Evolutionary conservation across 2,329 filamentous ascomycete species (phyloP), one percentile per base, ranked within the genome.

Genomic region (Aspergillaceae sp.): DNA sequence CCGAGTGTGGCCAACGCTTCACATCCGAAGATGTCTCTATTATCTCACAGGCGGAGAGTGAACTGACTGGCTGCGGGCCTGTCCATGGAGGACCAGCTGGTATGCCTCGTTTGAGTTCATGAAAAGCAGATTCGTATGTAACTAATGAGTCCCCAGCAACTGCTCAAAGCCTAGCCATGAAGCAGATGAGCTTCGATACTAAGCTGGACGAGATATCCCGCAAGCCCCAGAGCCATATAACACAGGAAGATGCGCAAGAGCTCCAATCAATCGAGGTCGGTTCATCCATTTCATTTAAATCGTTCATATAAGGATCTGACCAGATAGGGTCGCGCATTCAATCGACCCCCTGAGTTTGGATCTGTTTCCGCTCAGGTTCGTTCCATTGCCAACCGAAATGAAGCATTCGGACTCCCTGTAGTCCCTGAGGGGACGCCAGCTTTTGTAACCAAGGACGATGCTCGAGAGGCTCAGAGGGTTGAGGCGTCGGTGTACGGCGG

Each of bases 391-490:
- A 57, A 64, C 40, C 57, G 55, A 7, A 66, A 66, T 26, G 62
- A 66, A 28, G 53, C 50, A 0, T 46, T 62, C 5, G 57, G 56
- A 3, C 45, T 65, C 1, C 55, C 59, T 4, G 54, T 57, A 6
- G 54, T 56, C 2, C 29, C 48, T 4, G 52, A 50, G 2, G 51
- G 55, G 10, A 51, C 51, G 1, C 51, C 57, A 8, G 58, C 51
- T 3, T 65, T 54, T 45, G 55, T 66, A 27, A 64, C 61, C 7
- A 65, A 65, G 43, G 58, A 63, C 2, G 62, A 65, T 45, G 57
- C 62, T 0, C 55, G 58, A 4, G 56, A 63, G 27, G 61, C 61
- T 8, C 63, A 66, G 45, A 55, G 55, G 9, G 50, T 52, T 3
- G 56, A 60, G 37, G 52, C 60, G 8, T 44, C 44, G 40, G 45